A percentile compares a stretch with the other conserved stretches of the same genome.
phyloP scores from a whole-genome alignment of 805 yeast genomes.

The Ogataea neopini region DNA sequence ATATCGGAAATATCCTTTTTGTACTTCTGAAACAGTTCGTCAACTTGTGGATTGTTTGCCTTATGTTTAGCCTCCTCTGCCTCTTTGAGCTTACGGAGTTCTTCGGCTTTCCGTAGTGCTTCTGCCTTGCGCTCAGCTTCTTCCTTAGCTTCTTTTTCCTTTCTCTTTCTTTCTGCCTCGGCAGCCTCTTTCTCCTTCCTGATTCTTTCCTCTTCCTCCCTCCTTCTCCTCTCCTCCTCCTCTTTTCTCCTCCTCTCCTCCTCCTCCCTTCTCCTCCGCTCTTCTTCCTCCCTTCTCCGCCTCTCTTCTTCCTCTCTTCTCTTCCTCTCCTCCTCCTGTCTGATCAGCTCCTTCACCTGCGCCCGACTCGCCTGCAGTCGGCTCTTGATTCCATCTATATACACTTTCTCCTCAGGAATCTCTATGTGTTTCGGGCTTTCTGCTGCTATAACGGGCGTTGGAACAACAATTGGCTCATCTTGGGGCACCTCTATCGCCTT shows the following conservation, averaged over 20 bases:
- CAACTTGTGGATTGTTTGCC: slow-evolving; percentile 40
- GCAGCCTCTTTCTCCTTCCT: slow-evolving; percentile 24
- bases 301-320: slow-evolving; percentile 11
- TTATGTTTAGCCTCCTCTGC: slow-evolving; percentile 30
- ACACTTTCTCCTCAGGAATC: background rate
- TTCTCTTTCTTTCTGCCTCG: slow-evolving; percentile 1
- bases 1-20: slow-evolving; percentile 56
- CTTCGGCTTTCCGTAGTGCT: slow-evolving; percentile 27
- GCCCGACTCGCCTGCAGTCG: slow-evolving; percentile 7
- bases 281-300: slow-evolving; percentile 10
- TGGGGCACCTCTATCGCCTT: background rate
- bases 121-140: slow-evolving; percentile 19
- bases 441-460: background rate
- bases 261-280: slow-evolving; percentile 18
- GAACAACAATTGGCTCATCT: background rate
- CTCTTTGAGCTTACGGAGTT: slow-evolving; percentile 25
- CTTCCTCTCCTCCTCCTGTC: slow-evolving; percentile 17
- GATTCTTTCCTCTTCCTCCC: slow-evolving; percentile 15
- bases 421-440: background rate
- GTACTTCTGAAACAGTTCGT: slow-evolving; percentile 46
- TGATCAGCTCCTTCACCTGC: slow-evolving; percentile 10
- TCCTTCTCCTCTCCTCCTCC: slow-evolving; percentile 12
- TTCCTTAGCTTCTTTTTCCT: slow-evolving; percentile 9
- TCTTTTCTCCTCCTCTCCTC: slow-evolving; percentile 19
- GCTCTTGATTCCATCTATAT: background rate